Evolutionary conservation across 805 yeast species (phyloP), one percentile per base, ranked within the genome.

Genomic region (Myxozyma monticola): DNA sequence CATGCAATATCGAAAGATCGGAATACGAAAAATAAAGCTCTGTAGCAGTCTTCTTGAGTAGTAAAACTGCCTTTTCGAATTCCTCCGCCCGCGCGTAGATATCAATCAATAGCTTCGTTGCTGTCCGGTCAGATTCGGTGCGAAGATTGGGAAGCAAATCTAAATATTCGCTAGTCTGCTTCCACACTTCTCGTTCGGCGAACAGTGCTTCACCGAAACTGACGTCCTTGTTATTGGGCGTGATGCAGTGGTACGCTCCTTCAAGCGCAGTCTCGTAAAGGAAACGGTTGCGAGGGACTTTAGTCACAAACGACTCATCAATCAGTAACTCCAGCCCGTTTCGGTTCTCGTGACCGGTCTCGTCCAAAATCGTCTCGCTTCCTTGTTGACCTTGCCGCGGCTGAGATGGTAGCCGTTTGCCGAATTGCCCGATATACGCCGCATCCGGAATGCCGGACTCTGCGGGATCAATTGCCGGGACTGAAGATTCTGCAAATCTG

Each of bases 181-280:
- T 73, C 68, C 76, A 88, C 20, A 65, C 54, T 1, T 96, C 96
- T 61, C 97, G 77, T 61, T 86, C 95, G 1, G 69, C 66, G 95
- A 96, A 89, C 1, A 86, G 71, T 22, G 68, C 66, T 48, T 80
- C 80, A 3, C 89, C 90, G 62, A 84, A 78, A 0, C 71, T 72
- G 35, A 75, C 65, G 60, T 83, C 77, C 34, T 74, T 72, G 61
- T 77, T 77, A 40, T 72, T 31, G 8, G 36, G 35, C 1, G 31
- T 30, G 28, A 45, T 35, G 30, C 42, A 30, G 1, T 17, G 71
- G 10, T 76, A 75, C 1, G 91, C 86, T 0, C 91, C 91, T 49
- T 77, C 73, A 61, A 88, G 68, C 7, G 85, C 82, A 25, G 82
- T 70, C 42, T 76, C 76, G 63, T 85, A 88, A 1, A 81, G 64